Base-by-base conservation (phyloP, 352 stramenopile species). In the Pythium periplocum region DNA sequence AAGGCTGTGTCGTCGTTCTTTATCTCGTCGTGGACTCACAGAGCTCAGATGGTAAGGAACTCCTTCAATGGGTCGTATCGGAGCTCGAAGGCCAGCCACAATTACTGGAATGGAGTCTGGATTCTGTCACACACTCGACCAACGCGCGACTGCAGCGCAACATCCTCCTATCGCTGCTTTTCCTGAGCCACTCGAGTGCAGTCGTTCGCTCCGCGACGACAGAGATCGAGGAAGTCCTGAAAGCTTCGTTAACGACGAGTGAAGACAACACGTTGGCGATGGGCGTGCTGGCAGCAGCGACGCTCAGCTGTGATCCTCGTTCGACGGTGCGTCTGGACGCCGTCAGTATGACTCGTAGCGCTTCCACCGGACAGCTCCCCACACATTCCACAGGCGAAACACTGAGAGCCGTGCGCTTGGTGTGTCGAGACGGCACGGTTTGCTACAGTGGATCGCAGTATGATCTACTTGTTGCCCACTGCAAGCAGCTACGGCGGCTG, bases 71-170 rank as follows among this genome's bases (percentile, higher is more conserved):
- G 64, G 61, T 72, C 10, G 49, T 56, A 5, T 17, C 54, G 8
- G 56, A 75, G 39, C 53, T 78, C 8, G 67, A 65, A 2, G 47
- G 50, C 12, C 53, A 68, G 32, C 51, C 58, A 2, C 59, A 64
- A n/a, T 48, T 78, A 7, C 36, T 71, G 5, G 51, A 56, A 6
- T 56, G 61, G 4, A 62, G 65, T 36, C 55, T 57, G 37, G 46
- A 66, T 43, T 67, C 73, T 0, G 57, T 73, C 6, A 4, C 53
- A 9, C 66, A 58, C 35, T 79, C 69, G 6, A 74, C 62, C 4
- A 79, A 83, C 54, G 17, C 62, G 2, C 44, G 67, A 11, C 56
- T 83, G 17, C 69, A 76, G 36, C 68, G 68, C 30, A 79, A 83
- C 38, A 57, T 79, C 11, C 26, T 80, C 12, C 51, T 83, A 7